A percentile compares a stretch with the other conserved stretches of the same genome.
Conservation (phyloP, 352 stramenopile species). For the Pythium aquatile region DNA sequence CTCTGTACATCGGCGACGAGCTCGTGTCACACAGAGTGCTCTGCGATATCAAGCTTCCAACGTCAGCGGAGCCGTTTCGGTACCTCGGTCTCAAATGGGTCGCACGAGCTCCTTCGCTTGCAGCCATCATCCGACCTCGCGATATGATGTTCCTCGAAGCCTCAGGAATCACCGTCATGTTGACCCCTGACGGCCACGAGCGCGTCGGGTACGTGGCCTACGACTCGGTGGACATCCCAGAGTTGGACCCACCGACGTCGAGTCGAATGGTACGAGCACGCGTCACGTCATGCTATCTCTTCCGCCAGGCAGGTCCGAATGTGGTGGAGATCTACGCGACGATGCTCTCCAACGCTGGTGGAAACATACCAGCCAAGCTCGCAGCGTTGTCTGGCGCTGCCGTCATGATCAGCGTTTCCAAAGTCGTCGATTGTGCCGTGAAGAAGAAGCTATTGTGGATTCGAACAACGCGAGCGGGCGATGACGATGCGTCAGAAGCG, state of each 20-base stretch:
- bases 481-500: not conserved
- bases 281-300: constrained; percentile 45
- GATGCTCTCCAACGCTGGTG: constrained; percentile 38
- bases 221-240: constrained; percentile 6
- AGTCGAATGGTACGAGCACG: constrained; percentile 39
- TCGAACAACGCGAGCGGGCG: not conserved
- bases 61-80: constrained; percentile 9
- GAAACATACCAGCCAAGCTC: constrained; percentile 9
- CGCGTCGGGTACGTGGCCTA: constrained; percentile 16
- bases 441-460: constrained; percentile 18
- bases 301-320: constrained; percentile 31
- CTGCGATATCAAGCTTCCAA: constrained; percentile 1
- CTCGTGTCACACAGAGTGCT: constrained; percentile 9
- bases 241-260: constrained; percentile 15
- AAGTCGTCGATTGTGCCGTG: constrained; percentile 6
- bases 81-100: constrained; percentile 18
- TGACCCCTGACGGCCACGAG: not conserved
- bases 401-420: not conserved
- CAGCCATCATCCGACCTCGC: constrained; percentile 22
- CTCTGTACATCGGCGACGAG: constrained; percentile 12
- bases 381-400: not conserved
- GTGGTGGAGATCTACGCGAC: constrained; percentile 49
- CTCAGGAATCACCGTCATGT: constrained; percentile 1
- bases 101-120: not conserved
- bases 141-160: constrained; percentile 13